These are phyloP conservation scores for Globisporangium acanthophoron DNA, from an alignment of 352 stramenopile genomes.

Conservation along the genomic window DNA sequence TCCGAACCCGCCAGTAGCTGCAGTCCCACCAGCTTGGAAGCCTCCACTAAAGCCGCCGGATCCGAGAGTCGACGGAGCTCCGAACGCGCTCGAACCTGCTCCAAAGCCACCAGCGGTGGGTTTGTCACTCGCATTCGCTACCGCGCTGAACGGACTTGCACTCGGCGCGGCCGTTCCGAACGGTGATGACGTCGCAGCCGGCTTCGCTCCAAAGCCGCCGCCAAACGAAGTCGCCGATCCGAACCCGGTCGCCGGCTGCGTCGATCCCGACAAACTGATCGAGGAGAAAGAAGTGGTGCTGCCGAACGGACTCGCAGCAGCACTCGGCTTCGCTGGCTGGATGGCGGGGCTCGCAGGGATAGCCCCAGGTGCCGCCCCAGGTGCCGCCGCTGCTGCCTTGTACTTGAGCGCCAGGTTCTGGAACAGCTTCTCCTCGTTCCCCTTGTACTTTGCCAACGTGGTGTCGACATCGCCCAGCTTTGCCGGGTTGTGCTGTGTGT, in stretches of 20 bases:
- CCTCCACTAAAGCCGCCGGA: conserved; percentile 11
- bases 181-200: conserved; percentile 25
- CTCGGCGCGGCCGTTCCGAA: conserved; percentile 32
- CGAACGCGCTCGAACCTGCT: conserved; percentile 8
- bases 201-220: conserved; percentile 36
- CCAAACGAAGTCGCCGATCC: conserved; percentile 23
- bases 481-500: conserved; percentile 87
- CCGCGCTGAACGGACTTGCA: conserved; percentile 17
- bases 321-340: conserved; percentile 28
- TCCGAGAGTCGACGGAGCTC: conserved; percentile 7
- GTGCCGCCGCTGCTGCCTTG: conserved; percentile 19
- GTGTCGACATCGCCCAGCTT: conserved; percentile 86
- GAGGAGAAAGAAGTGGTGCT: conserved; percentile 42
- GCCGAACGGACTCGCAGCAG: conserved; percentile 56
- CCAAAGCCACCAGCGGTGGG: conserved; percentile 7
- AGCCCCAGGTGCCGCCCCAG: conserved; percentile 2
- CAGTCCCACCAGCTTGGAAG: not conserved
- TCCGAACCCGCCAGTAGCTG: not conserved
- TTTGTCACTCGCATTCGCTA: not conserved
- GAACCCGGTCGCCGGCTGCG: conserved; percentile 22
- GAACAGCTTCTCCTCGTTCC: conserved; percentile 77
- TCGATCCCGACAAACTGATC: conserved; percentile 19
- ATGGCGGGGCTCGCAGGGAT: conserved; percentile 33
- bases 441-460: conserved; percentile 88
- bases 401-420: conserved; percentile 70